Conservation (phyloP, 1,284 basidiomycete genomes). For the Fistulina hepatica region DNA sequence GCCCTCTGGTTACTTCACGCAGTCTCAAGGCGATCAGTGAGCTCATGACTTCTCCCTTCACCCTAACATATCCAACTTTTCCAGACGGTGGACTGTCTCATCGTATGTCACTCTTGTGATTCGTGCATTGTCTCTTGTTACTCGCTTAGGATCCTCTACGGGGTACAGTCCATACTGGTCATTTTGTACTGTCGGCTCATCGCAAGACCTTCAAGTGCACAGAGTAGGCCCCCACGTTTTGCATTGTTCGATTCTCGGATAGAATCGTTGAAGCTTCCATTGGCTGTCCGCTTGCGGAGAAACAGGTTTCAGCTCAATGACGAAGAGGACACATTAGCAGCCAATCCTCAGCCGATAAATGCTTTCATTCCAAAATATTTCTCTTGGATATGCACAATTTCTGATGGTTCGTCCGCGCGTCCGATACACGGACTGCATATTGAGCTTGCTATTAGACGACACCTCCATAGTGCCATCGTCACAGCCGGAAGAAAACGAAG, state of each 20-base stretch:
- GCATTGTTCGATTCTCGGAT: conserved; percentile 55
- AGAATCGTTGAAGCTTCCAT: conserved; percentile 45
- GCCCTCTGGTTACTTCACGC: conserved; percentile 46
- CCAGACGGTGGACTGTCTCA: conserved; percentile 26
- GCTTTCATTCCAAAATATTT: too few relatives aligned
- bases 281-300: too few relatives aligned
- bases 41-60: neutral
- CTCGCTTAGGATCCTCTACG: conserved; percentile 22
- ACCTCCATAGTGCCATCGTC: too few relatives aligned
- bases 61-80: neutral
- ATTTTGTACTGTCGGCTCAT: neutral
- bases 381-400: too few relatives aligned
- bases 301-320: too few relatives aligned
- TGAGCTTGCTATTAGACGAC: too few relatives aligned
- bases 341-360: too few relatives aligned
- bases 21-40: conserved; percentile 17
- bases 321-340: too few relatives aligned
- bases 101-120: conserved; percentile 39
- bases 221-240: conserved; percentile 19
- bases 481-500: too few relatives aligned
- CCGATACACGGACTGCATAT: too few relatives aligned
- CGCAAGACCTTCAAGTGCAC: neutral
- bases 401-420: too few relatives aligned
- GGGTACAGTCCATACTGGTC: conserved; percentile 5
- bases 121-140: conserved; percentile 29